Evolutionary conservation across 139 green algal species (phyloP), one percentile per base, ranked within the genome.

Genomic region (Chlamydomonas eustigma): DNA sequence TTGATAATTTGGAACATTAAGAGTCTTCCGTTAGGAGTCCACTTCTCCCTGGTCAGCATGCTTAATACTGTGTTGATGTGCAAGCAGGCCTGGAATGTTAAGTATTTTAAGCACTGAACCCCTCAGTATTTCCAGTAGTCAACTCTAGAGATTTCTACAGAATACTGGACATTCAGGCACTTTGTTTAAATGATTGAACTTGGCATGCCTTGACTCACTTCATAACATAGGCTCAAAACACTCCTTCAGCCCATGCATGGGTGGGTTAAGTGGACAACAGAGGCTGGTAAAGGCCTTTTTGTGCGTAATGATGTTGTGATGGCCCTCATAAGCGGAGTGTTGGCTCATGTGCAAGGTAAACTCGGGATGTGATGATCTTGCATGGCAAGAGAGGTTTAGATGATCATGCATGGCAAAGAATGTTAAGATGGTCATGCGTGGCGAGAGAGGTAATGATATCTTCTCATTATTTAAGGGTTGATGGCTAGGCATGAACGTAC

Each of bases 191-290:
- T 63, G 50, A 30, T 63, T 63, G 50, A 24, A 24, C 22, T 63
- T 18, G 22, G 50, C 22, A 30, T 18, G 50, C 22, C 39, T 32
- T 3, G 64, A 8, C 4, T 24, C n/a, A n/a, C n/a, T n/a, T n/a
- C n/a, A n/a, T n/a, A 28, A 18, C 44, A 28, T 18, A 58, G 71
- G 71, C 39, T 77, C 32, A 77, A 77, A 51, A 38, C 72, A 25
- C 50, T 77, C 24, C 51, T 77, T 34, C 72, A 77, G 72, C 72
- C 72, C 22, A 77, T 77, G 72, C 72, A 77, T 33, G 72, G 72
- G 24, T 77, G 72, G 72, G 72, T 77, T 25, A 77, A 77, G 72
- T 77, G 72, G 72, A 77, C 72, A 1, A 67, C 72, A 6, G 72
- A 77, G 72, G 72, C 72, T 35, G 72, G 72, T 25, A 69, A 69